A percentile compares a stretch with the other conserved stretches of the same genome.
Evolutionary conservation across 2,329 filamentous ascomycete species (phyloP).

Genomic region (Fusarium dimerum): DNA sequence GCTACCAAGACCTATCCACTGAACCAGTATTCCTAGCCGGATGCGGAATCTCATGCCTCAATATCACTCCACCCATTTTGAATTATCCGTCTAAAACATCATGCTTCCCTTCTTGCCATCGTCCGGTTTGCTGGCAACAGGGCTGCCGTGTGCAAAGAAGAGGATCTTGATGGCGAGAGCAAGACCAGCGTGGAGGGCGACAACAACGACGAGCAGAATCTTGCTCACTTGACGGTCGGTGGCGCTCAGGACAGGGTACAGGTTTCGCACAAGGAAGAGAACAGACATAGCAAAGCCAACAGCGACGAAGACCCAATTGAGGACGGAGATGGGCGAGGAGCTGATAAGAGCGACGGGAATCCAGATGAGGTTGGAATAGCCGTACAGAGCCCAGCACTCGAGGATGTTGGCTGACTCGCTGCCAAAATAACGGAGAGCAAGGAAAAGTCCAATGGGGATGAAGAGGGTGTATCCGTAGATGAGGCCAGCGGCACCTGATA

Average conservation of each 20-base stretch:
- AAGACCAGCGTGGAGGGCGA: constrained; percentile 84
- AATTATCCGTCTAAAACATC: constrained; percentile 16
- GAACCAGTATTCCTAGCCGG: constrained; percentile 1
- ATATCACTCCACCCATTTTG: not conserved
- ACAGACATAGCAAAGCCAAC: constrained; percentile 83
- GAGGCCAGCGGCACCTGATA: constrained; percentile 76
- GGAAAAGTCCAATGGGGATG: constrained; percentile 83
- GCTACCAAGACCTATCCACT: constrained; percentile 19
- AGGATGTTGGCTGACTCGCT: constrained; percentile 90
- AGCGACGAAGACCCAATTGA: constrained; percentile 93
- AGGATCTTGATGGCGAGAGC: constrained; percentile 93
- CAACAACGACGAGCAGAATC: constrained; percentile 79
- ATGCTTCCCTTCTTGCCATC: constrained; percentile 22
- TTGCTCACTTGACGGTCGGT: constrained; percentile 93
- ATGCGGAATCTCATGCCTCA: constrained; percentile 4
- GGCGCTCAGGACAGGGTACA: constrained; percentile 89
- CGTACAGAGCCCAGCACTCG: constrained; percentile 94
- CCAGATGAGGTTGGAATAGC: constrained; percentile 97
- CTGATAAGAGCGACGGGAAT: constrained; percentile 90
- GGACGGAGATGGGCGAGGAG: constrained; percentile 80
- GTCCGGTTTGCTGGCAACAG: constrained; percentile 42
- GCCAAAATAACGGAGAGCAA: constrained; percentile 90
- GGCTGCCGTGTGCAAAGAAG: constrained; percentile 84
- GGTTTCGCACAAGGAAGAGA: constrained; percentile 79
- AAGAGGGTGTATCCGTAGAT: constrained; percentile 94